Conservation (phyloP, 83 land plant genomes). For the Larix sibirica region DNA sequence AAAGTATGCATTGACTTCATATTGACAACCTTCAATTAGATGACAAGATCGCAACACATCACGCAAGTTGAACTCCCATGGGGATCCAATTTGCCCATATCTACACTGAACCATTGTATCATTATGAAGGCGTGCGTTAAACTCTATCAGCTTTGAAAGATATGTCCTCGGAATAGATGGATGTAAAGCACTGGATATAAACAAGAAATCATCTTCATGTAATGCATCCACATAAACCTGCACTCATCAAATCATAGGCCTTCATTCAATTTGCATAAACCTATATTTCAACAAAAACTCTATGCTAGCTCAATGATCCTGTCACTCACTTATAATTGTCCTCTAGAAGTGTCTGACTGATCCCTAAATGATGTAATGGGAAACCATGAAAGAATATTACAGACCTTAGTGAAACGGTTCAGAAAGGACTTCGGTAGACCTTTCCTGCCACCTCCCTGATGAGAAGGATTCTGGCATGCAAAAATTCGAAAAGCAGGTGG, state of each 20-base stretch:
- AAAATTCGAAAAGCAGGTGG: conserved; percentile 89
- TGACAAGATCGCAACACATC: conserved; percentile 94
- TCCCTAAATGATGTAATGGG: conserved; percentile 4
- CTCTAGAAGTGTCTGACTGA: neutral
- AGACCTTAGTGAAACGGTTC: conserved; percentile 95
- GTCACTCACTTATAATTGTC: neutral
- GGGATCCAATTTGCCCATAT: conserved; percentile 91
- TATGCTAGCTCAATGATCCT: neutral
- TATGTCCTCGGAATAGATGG: conserved; percentile 61
- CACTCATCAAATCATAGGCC: conserved; percentile 1
- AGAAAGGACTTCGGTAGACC: conserved; percentile 96
- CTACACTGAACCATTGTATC: conserved; percentile 75
- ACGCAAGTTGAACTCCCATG: conserved; percentile 99
- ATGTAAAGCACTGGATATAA: conserved; percentile 71
- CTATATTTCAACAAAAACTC: neutral
- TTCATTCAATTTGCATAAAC: neutral
- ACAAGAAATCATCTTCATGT: conserved; percentile 76
- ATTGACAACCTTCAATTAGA: conserved; percentile 63
- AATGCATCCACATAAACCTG: conserved; percentile 94
- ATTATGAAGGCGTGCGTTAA: conserved; percentile 72
- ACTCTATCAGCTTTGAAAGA: conserved; percentile 65
- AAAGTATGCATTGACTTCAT: neutral
- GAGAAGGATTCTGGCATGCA: conserved; percentile 98
- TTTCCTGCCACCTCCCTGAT: conserved; percentile 98
- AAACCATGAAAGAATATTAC: neutral